These are phyloP conservation scores for Melampsora larici-populina DNA, from an alignment of 1,284 basidiomycete species.

Conservation along the genomic window DNA sequence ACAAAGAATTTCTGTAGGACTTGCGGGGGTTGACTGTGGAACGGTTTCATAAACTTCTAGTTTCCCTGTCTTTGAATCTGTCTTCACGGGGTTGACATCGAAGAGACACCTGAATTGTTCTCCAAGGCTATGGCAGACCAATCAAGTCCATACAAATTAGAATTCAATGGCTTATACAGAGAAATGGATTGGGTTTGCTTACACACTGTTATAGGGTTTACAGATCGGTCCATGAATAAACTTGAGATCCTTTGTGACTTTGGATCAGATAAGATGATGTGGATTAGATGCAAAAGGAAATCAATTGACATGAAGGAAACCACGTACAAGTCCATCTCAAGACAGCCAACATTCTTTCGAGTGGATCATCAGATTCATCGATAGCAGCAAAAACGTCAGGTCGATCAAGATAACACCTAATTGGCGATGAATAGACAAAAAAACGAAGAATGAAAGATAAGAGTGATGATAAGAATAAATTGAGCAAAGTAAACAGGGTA, in stretches of 20 bases:
- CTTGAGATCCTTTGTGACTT: slow-evolving; percentile 86
- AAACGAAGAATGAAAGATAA: neutral
- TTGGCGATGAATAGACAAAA: neutral
- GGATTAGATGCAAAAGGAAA: neutral
- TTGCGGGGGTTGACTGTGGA: neutral
- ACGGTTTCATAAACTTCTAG: slow-evolving; percentile 6
- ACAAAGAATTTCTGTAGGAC: neutral
- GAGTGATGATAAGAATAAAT: neutral
- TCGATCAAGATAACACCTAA: slow-evolving; percentile 40
- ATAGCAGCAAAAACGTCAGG: slow-evolving; percentile 39
- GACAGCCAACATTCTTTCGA: slow-evolving; percentile 38
- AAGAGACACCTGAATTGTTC: slow-evolving; percentile 44
- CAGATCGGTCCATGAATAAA: slow-evolving; percentile 60
- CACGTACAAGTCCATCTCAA: slow-evolving; percentile 39
- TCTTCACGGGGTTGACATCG: slow-evolving; percentile 8
- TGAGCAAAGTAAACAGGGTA: neutral
- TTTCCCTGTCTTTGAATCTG: slow-evolving; percentile 22
- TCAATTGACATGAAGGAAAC: neutral
- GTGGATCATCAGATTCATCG: slow-evolving; percentile 23
- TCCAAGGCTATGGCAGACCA: slow-evolving; percentile 62
- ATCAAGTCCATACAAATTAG: slow-evolving; percentile 7
- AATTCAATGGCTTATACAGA: slow-evolving; percentile 18
- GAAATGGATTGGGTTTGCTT: slow-evolving; percentile 52
- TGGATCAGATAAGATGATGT: neutral
- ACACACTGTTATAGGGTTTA: slow-evolving; percentile 54